Evolutionary conservation across 139 green algal species (phyloP).

Genomic region (Bryopsis sp.): DNA sequence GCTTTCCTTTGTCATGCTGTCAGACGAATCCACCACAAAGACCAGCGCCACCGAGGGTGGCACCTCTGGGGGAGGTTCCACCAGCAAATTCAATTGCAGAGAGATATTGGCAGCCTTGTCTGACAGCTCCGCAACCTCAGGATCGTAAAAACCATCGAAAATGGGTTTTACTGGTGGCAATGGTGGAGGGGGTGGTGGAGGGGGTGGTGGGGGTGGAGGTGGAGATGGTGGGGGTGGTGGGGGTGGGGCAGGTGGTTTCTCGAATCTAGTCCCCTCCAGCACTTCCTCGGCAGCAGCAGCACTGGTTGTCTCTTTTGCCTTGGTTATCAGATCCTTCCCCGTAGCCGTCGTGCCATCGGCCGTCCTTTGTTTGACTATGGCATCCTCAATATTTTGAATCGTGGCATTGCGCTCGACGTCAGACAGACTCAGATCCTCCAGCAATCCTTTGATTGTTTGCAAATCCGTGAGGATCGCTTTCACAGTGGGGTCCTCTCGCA

Average conservation of each 20-base stretch:
- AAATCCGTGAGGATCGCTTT: background rate
- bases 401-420: background rate
- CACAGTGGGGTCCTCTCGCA: background rate
- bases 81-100: too few relatives aligned
- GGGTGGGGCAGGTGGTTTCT: background rate
- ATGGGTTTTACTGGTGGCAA: background rate
- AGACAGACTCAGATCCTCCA: background rate
- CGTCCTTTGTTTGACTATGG: slow-evolving; percentile 5
- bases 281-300: background rate
- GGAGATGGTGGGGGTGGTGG: background rate
- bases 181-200: background rate
- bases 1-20: too few relatives aligned
- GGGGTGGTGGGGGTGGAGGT: background rate
- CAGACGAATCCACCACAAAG: too few relatives aligned
- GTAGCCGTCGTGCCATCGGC: background rate
- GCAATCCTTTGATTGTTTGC: background rate
- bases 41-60: too few relatives aligned
- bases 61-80: too few relatives aligned
- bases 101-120: background rate
- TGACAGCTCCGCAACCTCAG: background rate
- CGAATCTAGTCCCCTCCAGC: background rate
- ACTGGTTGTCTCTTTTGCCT: background rate
- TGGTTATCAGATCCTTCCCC: too few relatives aligned
- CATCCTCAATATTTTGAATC: background rate
- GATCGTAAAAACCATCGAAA: background rate